Base-by-base conservation (phyloP, 371 early-diverging fungal genomes). In the Mucor saturninus region DNA sequence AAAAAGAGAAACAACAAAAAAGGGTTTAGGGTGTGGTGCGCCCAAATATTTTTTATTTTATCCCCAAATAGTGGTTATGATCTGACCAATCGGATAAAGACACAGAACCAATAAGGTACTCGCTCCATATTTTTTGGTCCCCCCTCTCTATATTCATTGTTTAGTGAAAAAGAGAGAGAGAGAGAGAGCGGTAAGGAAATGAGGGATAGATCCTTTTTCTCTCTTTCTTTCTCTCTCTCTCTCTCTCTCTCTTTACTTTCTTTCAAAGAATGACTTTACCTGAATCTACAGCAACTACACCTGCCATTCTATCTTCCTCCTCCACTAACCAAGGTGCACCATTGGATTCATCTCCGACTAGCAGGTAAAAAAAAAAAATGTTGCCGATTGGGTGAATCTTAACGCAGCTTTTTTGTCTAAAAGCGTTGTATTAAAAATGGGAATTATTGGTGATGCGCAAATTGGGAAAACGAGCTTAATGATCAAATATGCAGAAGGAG, bases 401-500 rank as follows among this genome's bases (percentile, higher is more conserved):
- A 35, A 5, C 31, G n/a, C n/a, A n/a, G n/a, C n/a, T n/a, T 45
- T 35, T 35, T 35, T 35, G 4, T 35, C 1, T 8, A 35, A 35
- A 4, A 79, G 80, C 42, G 88, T 95, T 38, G 86, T 95, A 21
- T 73, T 95, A 53, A 99, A 99, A 76, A 94, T 98, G 56, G 98
- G 98, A 26, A 94, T 99, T 87, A 93, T 99, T 43, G 99, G 99
- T 29, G 98, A 98, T 72, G 91, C 94, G 48, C 98, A 99, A 73
- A 98, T 98, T 35, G 99, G 99, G 21, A 99, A 99, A 75, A 99
- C 99, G 6, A 93, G 92, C 61, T 76, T 99, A 64, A 97, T 99
- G 96, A 95, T 95, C 54, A 97, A 97, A 76, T 99, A 98, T 71
- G 97, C 97, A 30, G 98, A 98, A 75, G 96, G 97, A 2, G 91